Evolutionary conservation across 257 asterid genomes (phyloP), one percentile per base, ranked within the genome.

Genomic region (Verbascum thapsus): DNA sequence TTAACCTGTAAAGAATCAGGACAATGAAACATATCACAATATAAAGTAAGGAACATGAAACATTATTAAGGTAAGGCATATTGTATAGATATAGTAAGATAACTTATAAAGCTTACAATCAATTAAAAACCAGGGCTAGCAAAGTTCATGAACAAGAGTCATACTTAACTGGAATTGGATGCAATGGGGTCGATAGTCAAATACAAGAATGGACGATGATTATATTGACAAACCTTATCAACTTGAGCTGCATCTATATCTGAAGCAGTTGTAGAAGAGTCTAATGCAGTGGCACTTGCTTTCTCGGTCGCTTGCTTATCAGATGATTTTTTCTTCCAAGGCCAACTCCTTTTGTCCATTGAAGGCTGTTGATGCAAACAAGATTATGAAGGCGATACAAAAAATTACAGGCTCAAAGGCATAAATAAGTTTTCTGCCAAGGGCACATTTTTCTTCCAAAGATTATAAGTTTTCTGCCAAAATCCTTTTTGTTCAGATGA

Each of bases 261-360:
- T 62, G 91, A 35, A 58, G 72, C 72, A 47, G 70, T 62, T 10
- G 70, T 53, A 15, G 81, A 52, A 75, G 83, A 64, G 19, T 72
- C 84, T 40, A 76, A 64, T 10, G 63, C 83, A 35, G 75, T 67
- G 50, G 57, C 68, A 52, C 59, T 70, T 23, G 69, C 72, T 75
- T 81, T 86, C 70, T 81, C 95, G 1, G 61, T 44, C 49, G 75
- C 72, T 47, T 76, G 80, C 71, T 91, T 90, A 48, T 90, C 98
- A 40, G 96, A 89, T 45, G 96, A 76, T 74, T 85, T 94, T 76
- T 83, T 94, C 92, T 90, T 94, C 96, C 99, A 94, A 1, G 96
- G 99, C 99, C 99, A 94, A 82, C 95, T 82, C 71, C 85, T 72
- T 50, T 74, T 84, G 60, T 94, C 97, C 99, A 94, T 94, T 61